Base-by-base conservation (phyloP, 176 grass and related monocot genomes). In the Lolium perenne region DNA sequence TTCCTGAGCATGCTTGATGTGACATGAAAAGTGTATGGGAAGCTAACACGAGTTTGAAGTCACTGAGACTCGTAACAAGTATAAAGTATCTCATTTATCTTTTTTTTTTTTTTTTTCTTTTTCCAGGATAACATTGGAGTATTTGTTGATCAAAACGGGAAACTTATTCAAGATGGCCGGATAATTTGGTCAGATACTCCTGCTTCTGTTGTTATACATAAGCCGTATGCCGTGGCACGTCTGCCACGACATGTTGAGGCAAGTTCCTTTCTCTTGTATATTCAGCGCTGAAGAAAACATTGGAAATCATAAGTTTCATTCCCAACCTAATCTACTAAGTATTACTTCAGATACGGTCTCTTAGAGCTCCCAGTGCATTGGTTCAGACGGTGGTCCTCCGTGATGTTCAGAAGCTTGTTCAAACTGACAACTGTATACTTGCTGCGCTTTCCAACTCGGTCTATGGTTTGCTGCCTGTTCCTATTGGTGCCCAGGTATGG, bases 71-170 rank as follows among this genome's bases (percentile, higher is more conserved):
- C 4, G 5, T 45, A 78, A 55, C 46, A 82, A 1, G 18, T 70
- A 45, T 5, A 1, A 81, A 62, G 15, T 22, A 40, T 83, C 71
- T 49, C 12, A 71, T 82, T 78, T 78, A 77, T 60, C 23, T 57
- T 79, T 45, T 49, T 48, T 74, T 61, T 50, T 80, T 70, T 43
- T 51, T 86, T 9, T 64, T n/a, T n/a, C 41, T 83, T 45, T 58
- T 46, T 84, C 38, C 82, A 99, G 97, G 97, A 99, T 83, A 99
- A 99, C 72, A 92, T 99, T 73, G 97, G 97, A 69, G 88, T 99
- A 76, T 96, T 99, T 85, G 92, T 99, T 79, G 94, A 99, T 83
- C 94, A 99, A 93, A 99, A 94, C n/a, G 97, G 97, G 53, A 97
- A 96, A 80, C 90, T 94, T 92, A 84, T 96, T 83, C 97, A 99